Evolutionary conservation across 352 stramenopile genomes (phyloP), one percentile per base, ranked within the genome.

Genomic region (Phytopythium cucurbitacearum): DNA sequence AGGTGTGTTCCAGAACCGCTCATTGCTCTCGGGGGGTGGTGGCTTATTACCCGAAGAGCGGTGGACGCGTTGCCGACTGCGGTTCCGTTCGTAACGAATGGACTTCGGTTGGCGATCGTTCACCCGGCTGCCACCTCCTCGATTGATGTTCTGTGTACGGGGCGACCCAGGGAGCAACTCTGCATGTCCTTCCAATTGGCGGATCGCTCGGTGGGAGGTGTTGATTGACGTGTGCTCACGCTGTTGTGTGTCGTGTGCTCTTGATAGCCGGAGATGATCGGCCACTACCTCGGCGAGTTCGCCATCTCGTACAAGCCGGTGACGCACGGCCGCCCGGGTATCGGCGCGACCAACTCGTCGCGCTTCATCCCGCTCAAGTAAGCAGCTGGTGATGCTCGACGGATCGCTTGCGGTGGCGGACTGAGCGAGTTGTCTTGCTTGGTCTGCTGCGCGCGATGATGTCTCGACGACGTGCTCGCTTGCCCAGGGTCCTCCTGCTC

Each of bases 281-380:
- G 97, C 60, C 97, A 99, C 91, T 99, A 99, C 85, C 89, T 99
- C 44, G 97, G 94, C 81, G 97, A 99, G 80, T 99, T 99, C 71
- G 97, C 96, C 65, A 99, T 99, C 83, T 98, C 97, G 37, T 95
- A 94, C 80, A 98, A 98, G 89, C 96, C 97, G 52, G 97, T 99
- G 47, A 90, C 94, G 69, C 96, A 99, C 85, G 96, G 97, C 84
- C 95, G 97, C 80, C 97, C 97, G 64, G 97, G 97, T 96, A 99
- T 99, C 64, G 97, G 95, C 56, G 96, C 96, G 48, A 98, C 96
- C 52, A 97, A 98, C 80, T 91, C 93, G 75, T 95, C 89, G 56
- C 92, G 97, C 76, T 99, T 99, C 89, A 99, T 99, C 76, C 97
- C 97, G 69, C 96, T 99, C 73, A 98, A 99, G 75, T 98, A 98